Conservation (phyloP, 306 rosid genomes). For the Glycine latifolia region DNA sequence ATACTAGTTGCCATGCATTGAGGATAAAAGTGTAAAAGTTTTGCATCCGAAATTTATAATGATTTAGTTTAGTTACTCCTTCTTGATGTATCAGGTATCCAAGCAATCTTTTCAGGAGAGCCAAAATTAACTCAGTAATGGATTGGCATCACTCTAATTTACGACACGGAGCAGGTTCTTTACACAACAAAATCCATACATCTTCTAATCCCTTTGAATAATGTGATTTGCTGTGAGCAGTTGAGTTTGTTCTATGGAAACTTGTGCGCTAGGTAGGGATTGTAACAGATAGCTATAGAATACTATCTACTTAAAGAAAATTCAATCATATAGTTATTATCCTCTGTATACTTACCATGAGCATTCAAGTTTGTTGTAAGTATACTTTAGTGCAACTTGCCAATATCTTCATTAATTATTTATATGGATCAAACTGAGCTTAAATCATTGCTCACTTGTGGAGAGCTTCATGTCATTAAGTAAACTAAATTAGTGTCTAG, state of each 20-base stretch:
- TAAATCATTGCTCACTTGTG: neutral
- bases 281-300: neutral
- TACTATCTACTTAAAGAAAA: no score
- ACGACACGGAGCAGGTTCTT: slow-evolving; percentile 77
- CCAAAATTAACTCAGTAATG: slow-evolving; percentile 76
- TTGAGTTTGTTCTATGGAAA: neutral
- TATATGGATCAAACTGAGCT: neutral
- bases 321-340: neutral
- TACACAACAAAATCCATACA: slow-evolving; percentile 6
- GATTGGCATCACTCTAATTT: slow-evolving; percentile 96
- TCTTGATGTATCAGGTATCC: slow-evolving; percentile 72
- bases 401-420: neutral
- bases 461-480: slow-evolving; percentile 28
- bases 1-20: neutral
- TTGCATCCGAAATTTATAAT: neutral
- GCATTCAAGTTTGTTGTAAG: neutral
- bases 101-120: slow-evolving; percentile 69
- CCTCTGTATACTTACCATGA: slow-evolving; percentile 17
- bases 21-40: neutral
- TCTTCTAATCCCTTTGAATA: slow-evolving; percentile 17
- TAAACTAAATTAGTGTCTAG: slow-evolving; percentile 19
- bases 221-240: slow-evolving; percentile 5
- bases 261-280: neutral
- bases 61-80: slow-evolving; percentile 10
- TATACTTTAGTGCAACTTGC: neutral